Percentiles rank a stretch among this genome's conserved stretches.
These are phyloP conservation scores for Prinsepia uniflora DNA, from an alignment of 306 rosid genomes.

Conservation along the genomic window DNA sequence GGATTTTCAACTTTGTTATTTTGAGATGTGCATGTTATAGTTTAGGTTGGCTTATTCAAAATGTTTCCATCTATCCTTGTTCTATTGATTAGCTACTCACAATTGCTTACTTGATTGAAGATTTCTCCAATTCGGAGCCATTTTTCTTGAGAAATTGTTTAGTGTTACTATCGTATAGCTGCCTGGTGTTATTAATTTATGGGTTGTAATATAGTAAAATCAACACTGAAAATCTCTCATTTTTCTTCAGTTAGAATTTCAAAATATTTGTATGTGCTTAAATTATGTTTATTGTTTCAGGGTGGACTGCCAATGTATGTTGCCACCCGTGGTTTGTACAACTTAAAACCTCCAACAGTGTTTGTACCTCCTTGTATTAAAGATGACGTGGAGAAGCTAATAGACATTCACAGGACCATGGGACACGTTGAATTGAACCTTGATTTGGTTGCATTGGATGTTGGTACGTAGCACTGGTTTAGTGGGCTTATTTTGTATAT, in stretches of 20 bases:
- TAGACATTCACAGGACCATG: constrained; percentile 76
- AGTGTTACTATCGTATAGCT: too few species aligned
- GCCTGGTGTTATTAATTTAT: too few species aligned
- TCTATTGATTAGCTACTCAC: neutral
- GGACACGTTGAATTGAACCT: constrained; percentile 76
- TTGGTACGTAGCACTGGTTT: constrained; percentile 53
- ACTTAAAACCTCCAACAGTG: constrained; percentile 78
- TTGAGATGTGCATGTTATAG: neutral
- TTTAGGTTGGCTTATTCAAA: neutral
- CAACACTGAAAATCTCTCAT: neutral
- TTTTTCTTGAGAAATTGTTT: neutral
- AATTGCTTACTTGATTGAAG: neutral
- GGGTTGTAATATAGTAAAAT: too few species aligned
- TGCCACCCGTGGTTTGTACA: constrained; percentile 88
- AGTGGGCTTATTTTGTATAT: constrained; percentile 6
- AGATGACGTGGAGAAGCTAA: constrained; percentile 82
- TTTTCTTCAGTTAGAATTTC: constrained; percentile 15
- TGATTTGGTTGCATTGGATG: constrained; percentile 82
- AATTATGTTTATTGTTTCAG: constrained; percentile 38
- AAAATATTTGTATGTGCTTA: constrained; percentile 11
- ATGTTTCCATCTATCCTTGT: neutral
- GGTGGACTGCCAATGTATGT: constrained; percentile 96
- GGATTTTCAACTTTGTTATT: neutral
- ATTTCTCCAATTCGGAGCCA: constrained; percentile 1
- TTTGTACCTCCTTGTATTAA: constrained; percentile 87